phyloP scores from a whole-genome alignment of 257 asterid genomes.

The Solanum chiquidenum region DNA sequence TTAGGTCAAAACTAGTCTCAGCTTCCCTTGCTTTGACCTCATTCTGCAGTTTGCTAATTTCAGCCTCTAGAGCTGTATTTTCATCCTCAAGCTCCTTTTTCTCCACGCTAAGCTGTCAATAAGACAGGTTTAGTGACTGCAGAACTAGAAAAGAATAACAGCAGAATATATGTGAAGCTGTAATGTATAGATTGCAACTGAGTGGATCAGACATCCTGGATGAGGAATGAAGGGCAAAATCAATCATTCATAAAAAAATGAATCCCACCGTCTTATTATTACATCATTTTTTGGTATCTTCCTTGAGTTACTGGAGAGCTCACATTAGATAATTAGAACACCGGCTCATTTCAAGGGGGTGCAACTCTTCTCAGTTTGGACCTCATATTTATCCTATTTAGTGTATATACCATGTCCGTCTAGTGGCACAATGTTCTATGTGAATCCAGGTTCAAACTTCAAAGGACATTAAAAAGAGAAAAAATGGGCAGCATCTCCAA shows the following conservation, averaged over 20 bases:
- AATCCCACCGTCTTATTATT: not conserved
- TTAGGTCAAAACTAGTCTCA: constrained; percentile 36
- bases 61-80: constrained; percentile 25
- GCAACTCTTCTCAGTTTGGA: not conserved
- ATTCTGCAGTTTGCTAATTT: constrained; percentile 29
- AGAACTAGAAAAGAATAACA: not conserved
- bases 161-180: not conserved
- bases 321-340: not conserved
- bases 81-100: constrained; percentile 47
- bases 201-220: not conserved
- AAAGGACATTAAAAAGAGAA: not conserved
- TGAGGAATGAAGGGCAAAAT: not conserved
- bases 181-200: not conserved
- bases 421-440: not conserved
- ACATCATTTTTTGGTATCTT: not conserved
- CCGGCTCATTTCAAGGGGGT: not conserved
- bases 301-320: not conserved
- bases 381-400: not conserved
- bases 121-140: not conserved
- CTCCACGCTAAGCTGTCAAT: constrained; percentile 37
- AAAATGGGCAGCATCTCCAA: not conserved
- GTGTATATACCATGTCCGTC: not conserved
- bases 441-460: not conserved
- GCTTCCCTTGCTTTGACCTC: constrained; percentile 17
- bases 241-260: not conserved